Evolutionary conservation across 2,329 filamentous ascomycete genomes (phyloP), one percentile per base, ranked within the genome.

Genomic region (Anthostomella pinea): DNA sequence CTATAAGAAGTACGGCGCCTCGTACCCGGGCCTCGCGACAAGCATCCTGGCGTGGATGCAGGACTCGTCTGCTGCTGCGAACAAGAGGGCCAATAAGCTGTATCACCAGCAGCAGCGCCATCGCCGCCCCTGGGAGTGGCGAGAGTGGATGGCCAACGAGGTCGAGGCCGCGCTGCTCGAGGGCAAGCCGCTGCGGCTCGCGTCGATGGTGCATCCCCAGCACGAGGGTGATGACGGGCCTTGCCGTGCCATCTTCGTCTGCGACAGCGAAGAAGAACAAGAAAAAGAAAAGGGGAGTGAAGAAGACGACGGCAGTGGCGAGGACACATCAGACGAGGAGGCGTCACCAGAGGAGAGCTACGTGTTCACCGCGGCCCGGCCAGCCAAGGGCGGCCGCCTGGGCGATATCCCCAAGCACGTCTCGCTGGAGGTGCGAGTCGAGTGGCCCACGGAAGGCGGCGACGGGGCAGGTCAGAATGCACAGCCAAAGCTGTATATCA

Each of bases 401-500:
- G 41, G 38, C 28, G 47, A 51, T 13, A 35, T 46, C 14, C 38
- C 46, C 6, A 53, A 46, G 35, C 53, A 57, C 27, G 53, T 57
- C 4, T 57, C 54, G 11, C 52, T 57, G 1, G 54, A 57, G 38
- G 53, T 57, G 22, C 44, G 45, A 5, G 29, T 49, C 13, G 46
- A 53, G 21, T 56, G 50, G 52, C 42, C 40, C 9, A 17, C 14
- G n/a, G 19, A 15, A n/a, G 5, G n/a, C 24, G 35, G 19, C n/a
- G 20, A 25, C 9, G 15, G 11, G 25, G 22, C 14, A 3, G 15
- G 6, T 8, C 16, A 30, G 22, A 11, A 20, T 17, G n/a, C 27
- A 10, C 14, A 30, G 13, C 53, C 53, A 27, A 52, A 44, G 29
- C 35, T 58, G 11, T 51, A 55, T 24, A 52, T 48, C 39, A 53